Percentiles rank a stretch among this genome's conserved stretches.
phyloP scores from a whole-genome alignment of 305 asterid species.

The Fraxinus ornus region DNA sequence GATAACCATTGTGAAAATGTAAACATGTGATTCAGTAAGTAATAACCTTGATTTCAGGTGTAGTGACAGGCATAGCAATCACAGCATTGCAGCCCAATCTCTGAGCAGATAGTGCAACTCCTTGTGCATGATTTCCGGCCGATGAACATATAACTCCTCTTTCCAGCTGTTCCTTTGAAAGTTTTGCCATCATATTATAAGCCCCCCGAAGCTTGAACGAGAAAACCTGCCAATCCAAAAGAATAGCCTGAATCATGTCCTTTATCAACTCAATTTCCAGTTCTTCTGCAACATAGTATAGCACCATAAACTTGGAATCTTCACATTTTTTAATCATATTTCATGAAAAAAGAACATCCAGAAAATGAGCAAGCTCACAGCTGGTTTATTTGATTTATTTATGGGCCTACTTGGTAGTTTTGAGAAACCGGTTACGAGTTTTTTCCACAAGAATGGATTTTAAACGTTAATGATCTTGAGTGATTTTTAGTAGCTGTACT shows the following conservation, averaged over 20 bases:
- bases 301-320: neutral
- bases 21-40: constrained; percentile 3
- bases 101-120: constrained; percentile 83
- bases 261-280: neutral
- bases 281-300: neutral
- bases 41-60: constrained; percentile 86
- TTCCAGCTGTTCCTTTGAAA: constrained; percentile 62
- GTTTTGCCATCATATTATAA: constrained; percentile 94
- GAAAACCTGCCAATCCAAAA: constrained; percentile 44
- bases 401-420: neutral
- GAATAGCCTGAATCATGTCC: neutral
- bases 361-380: neutral
- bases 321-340: neutral
- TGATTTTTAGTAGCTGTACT: neutral
- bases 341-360: neutral
- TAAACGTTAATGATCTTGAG: neutral
- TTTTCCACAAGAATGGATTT: neutral
- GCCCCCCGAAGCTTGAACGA: constrained; percentile 97
- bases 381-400: neutral
- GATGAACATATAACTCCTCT: constrained; percentile 91
- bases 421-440: neutral
- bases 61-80: constrained; percentile 87
- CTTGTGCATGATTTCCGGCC: constrained; percentile 97
- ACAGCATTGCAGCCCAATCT: constrained; percentile 75
- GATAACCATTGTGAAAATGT: neutral